Evolutionary conservation across 352 stramenopile species (phyloP), one percentile per base, ranked within the genome.

Genomic region (Thalassiosira pacifica): DNA sequence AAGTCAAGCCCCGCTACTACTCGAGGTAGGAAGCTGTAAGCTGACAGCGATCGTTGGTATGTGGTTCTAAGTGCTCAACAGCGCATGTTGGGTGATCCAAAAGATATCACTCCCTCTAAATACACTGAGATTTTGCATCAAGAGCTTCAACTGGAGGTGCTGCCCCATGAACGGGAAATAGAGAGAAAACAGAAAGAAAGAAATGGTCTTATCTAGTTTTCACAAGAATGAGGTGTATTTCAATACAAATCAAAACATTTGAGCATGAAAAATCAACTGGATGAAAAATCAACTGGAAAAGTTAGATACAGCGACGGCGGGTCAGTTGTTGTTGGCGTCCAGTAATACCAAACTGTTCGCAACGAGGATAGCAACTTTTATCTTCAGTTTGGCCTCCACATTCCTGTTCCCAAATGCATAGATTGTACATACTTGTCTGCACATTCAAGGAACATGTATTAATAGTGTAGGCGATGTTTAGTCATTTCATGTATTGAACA

Each of bases 1-100:
- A 27, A 65, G 34, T 27, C 34, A 55, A n/a, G 10, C n/a, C n/a
- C 37, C 24, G 22, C 34, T 59, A 40, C 34, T 73, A 77, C 53
- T 45, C 59, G 40, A 77, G 24, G 19, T 19, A 72, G 45, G 31
- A 80, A 75, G 42, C 79, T 82, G n/a, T n/a, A n/a, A n/a, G n/a
- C n/a, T n/a, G n/a, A n/a, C n/a, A n/a, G n/a, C n/a, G n/a, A n/a
- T n/a, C n/a, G n/a, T n/a, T n/a, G n/a, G n/a, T n/a, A n/a, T n/a
- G n/a, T n/a, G n/a, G n/a, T n/a, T n/a, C n/a, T n/a, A n/a, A n/a
- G n/a, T n/a, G n/a, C n/a, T n/a, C n/a, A 13, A 48, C 37, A 48
- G 37, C 37, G 37, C 6, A 48, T 6, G 13, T 48, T 48, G 37
- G 13, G 37, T 48, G 37, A 48, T 48, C 37, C 37, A 48, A 57